Evolutionary conservation across 257 asterid species (phyloP).

Genomic region (Petunia secreta): DNA sequence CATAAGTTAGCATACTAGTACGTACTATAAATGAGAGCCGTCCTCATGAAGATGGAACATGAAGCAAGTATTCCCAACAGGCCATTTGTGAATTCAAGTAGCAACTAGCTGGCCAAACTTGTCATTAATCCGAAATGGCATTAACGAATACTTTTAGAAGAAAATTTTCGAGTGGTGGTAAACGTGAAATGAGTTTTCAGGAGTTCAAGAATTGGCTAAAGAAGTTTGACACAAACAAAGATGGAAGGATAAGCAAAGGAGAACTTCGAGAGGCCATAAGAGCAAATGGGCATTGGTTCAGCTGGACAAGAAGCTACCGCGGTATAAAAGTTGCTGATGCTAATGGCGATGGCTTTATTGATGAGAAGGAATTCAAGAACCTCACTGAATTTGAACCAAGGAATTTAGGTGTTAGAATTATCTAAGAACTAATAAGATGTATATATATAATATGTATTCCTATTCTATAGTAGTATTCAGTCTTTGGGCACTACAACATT

Average conservation of each 20-base stretch:
- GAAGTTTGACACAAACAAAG: conserved; percentile 31
- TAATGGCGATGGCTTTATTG: conserved; percentile 39
- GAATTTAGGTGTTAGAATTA: conserved; percentile 36
- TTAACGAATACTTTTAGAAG: conserved; percentile 14
- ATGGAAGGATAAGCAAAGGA: conserved; percentile 37
- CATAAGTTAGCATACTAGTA: too few species aligned
- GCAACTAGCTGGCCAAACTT: background rate
- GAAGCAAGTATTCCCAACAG: too few species aligned
- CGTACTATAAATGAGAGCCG: too few species aligned
- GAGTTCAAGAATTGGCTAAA: conserved; percentile 48
- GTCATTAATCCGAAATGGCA: conserved; percentile 24
- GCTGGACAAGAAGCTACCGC: conserved; percentile 27
- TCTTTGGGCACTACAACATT: too few species aligned
- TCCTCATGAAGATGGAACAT: too few species aligned
- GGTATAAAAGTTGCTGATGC: conserved; percentile 39
- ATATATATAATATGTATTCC: background rate
- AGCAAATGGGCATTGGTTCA: conserved; percentile 36
- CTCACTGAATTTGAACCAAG: conserved; percentile 43
- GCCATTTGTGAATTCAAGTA: background rate
- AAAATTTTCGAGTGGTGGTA: background rate
- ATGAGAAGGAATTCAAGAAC: conserved; percentile 35
- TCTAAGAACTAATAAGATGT: background rate
- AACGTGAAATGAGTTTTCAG: conserved; percentile 20
- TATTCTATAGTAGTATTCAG: too few species aligned
- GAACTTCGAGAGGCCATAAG: conserved; percentile 39